A percentile compares a stretch with the other conserved stretches of the same genome.
Evolutionary conservation across 805 yeast species (phyloP).

Genomic region (Metschnikowia koreensis): DNA sequence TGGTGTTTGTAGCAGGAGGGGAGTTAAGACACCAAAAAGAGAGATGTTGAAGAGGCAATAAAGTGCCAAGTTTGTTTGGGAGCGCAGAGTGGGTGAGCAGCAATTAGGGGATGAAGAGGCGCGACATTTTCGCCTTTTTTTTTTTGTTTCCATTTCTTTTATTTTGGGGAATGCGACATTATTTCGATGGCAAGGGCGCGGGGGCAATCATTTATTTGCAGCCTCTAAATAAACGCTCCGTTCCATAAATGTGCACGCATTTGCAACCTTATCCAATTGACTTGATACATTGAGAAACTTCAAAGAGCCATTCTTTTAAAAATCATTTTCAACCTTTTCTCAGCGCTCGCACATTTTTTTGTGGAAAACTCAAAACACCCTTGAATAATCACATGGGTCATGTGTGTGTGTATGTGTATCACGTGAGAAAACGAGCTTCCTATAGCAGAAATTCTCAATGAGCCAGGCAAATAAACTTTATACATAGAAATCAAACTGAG

Average conservation of each 20-base stretch:
- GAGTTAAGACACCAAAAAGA: slow-evolving; percentile 13
- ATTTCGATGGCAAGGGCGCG: not conserved
- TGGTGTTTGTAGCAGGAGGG: slow-evolving; percentile 8
- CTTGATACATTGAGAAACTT: too few species aligned
- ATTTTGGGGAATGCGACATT: slow-evolving; percentile 4
- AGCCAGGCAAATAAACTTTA: not conserved
- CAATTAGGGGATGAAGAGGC: slow-evolving; percentile 21
- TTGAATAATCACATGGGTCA: not conserved
- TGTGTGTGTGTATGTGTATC: not conserved
- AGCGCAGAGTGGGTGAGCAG: slow-evolving; percentile 20
- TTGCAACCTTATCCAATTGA: too few species aligned
- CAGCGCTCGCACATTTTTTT: too few species aligned
- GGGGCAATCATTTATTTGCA: slow-evolving; percentile 1
- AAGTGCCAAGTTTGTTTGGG: slow-evolving; percentile 14
- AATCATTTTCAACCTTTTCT: too few species aligned
- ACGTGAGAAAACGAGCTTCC: not conserved
- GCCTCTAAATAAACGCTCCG: not conserved
- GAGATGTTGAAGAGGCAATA: slow-evolving; percentile 8
- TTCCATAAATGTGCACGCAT: not conserved
- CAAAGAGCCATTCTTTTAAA: too few species aligned
- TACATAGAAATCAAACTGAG: too few species aligned
- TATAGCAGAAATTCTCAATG: not conserved
- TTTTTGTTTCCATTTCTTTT: slow-evolving; percentile 5
- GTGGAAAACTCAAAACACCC: too few species aligned
- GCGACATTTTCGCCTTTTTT: slow-evolving; percentile 20